A percentile compares a stretch with the other conserved stretches of the same genome.
Conservation (phyloP, 2,329 filamentous ascomycete species). For the Davidsoniella neocaledoniae region DNA sequence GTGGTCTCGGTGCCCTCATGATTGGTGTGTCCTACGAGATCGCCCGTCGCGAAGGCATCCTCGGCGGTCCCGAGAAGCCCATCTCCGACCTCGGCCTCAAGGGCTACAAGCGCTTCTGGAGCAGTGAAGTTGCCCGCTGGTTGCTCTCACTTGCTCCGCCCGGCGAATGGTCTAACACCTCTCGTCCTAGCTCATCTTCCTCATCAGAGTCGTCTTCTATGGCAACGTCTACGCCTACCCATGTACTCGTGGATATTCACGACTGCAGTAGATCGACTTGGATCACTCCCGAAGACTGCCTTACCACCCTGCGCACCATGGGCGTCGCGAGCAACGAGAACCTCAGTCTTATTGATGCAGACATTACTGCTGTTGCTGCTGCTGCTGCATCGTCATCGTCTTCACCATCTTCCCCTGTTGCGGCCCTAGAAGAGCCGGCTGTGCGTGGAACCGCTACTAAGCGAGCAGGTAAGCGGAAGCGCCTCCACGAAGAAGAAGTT, state of each 20-base stretch:
- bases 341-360: too few relatives aligned
- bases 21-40: constrained; percentile 93
- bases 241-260: constrained; percentile 45
- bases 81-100: constrained; percentile 70
- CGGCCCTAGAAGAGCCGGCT: constrained; percentile 9
- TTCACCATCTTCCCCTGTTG: not conserved
- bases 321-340: constrained; percentile 45
- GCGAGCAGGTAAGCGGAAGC: not conserved
- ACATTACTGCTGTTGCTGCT: too few relatives aligned
- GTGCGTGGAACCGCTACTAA: not conserved
- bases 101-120: constrained; percentile 78
- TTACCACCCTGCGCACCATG: constrained; percentile 66
- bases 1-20: constrained; percentile 70
- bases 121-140: constrained; percentile 64
- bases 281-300: constrained; percentile 71
- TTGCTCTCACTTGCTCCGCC: constrained; percentile 27
- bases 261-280: constrained; percentile 64
- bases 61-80: constrained; percentile 88
- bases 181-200: constrained; percentile 14
- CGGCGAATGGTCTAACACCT: not conserved
- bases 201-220: constrained; percentile 16
- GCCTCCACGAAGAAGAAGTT: not conserved
- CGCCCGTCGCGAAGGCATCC: constrained; percentile 60
- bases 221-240: constrained; percentile 13
- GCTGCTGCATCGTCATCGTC: too few relatives aligned